Evolutionary conservation across 1,284 basidiomycete species (phyloP).

Genomic region (Cryptococcus sp.): DNA sequence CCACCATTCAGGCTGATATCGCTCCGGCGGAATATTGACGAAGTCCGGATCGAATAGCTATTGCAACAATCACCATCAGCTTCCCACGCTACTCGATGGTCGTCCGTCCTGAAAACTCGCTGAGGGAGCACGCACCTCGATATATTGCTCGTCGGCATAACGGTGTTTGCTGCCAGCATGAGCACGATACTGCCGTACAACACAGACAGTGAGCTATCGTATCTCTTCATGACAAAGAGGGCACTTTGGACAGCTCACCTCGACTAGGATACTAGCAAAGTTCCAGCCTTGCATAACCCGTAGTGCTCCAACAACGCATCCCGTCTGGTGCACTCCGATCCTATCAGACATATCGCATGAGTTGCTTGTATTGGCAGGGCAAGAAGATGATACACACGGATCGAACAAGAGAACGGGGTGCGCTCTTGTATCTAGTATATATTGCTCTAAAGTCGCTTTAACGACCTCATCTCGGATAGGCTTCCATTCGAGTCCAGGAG

Average conservation of each 20-base stretch:
- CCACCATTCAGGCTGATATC: conserved; percentile 43
- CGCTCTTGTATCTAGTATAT: conserved; percentile 39
- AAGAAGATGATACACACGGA: conserved; percentile 34
- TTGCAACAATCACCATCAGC: background rate
- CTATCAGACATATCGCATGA: conserved; percentile 19
- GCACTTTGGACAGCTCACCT: conserved; percentile 28
- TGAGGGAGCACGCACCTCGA: conserved; percentile 39
- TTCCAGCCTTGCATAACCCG: conserved; percentile 51
- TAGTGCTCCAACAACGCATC: conserved; percentile 47
- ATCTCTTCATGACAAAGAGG: background rate
- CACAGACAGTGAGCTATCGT: background rate
- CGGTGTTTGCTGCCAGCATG: conserved; percentile 50
- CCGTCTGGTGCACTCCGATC: conserved; percentile 50
- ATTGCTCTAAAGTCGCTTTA: conserved; percentile 45
- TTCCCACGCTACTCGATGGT: too few relatives aligned
- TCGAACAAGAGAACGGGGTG: conserved; percentile 49
- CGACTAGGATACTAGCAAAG: conserved; percentile 47
- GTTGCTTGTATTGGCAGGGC: background rate
- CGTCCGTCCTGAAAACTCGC: background rate
- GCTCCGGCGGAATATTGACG: conserved; percentile 40
- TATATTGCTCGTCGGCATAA: conserved; percentile 52
- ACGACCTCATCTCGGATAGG: conserved; percentile 49
- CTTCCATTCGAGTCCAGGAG: conserved; percentile 43
- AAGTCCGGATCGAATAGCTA: conserved; percentile 51
- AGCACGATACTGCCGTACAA: conserved; percentile 38